Base-by-base conservation (phyloP, 2,329 filamentous ascomycete species). In the Talaromyces sp. region DNA sequence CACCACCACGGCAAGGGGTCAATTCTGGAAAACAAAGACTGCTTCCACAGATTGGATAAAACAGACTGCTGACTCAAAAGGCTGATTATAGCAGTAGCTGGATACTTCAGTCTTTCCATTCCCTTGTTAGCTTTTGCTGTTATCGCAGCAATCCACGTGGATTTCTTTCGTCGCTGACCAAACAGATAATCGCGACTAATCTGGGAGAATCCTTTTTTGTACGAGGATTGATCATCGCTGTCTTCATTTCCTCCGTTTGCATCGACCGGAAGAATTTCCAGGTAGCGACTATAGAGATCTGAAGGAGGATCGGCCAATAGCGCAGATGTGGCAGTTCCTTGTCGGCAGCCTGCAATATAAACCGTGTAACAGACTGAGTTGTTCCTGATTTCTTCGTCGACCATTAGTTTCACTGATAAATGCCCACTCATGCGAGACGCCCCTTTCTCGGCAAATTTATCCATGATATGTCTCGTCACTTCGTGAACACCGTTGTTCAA, bases 371-470 rank as follows among this genome's bases (percentile, higher is more conserved):
- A 71, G 17, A 76, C 70, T n/a, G 70, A 72, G 27, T 71, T 66
- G 1, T 58, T 22, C 1, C 68, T 66, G 33, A 74, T 69, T 44
- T 75, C 70, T 55, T 81, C 76, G 55, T 85, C 81, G 2, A 89
- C 82, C 65, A 92, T 76, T 64, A 93, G 88, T 70, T 91, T 87
- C 59, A 93, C 88, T 19, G 84, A 88, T 33, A 92, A 71, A 70
- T 93, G 90, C 0, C 90, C 90, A 0, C 88, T 91, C 68, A 90
- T 77, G 3, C 70, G 67, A 15, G 72, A 58, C 1, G 82, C 81
- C 27, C 81, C 77, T 52, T 78, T 79, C 3, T 71, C 70, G 0
- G 85, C 85, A 59, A 88, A 86, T 11, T 73, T 76, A 59, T 82
- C 71, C 1, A 89, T 92, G 67, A 92, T 90, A 1, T 75, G 75